phyloP scores from a whole-genome alignment of 345 rosid genomes.

The Camelina sativa region DNA sequence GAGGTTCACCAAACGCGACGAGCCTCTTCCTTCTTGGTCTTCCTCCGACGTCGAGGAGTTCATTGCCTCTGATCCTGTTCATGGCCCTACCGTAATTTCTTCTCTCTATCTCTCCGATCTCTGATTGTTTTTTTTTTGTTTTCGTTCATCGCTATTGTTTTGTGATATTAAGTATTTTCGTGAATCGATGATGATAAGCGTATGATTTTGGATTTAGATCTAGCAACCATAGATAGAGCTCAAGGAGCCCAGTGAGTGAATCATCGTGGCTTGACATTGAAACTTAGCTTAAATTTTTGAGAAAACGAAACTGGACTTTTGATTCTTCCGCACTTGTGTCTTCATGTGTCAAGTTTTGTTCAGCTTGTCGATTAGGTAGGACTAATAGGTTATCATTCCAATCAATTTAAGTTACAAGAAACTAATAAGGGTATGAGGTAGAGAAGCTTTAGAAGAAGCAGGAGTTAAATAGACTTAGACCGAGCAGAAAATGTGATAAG shows the following conservation, averaged over 20 bases:
- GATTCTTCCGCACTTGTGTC: neutral
- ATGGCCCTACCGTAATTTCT: conserved; percentile 71
- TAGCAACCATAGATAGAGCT: neutral
- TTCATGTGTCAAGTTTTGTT: neutral
- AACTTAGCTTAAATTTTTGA: neutral
- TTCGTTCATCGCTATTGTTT: neutral
- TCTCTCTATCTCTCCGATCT: neutral
- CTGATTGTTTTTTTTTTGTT: neutral
- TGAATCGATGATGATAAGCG: too few relatives aligned
- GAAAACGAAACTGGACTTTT: neutral
- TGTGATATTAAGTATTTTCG: neutral
- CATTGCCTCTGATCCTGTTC: conserved; percentile 82
- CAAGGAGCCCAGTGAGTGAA: neutral
- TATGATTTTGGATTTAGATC: conserved; percentile 11
- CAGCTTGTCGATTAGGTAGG: neutral
- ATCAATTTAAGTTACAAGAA: neutral
- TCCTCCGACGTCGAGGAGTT: conserved; percentile 76
- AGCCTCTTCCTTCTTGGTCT: conserved; percentile 82
- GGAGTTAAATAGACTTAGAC: neutral
- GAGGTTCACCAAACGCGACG: conserved; percentile 58
- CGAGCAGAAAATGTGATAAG: neutral
- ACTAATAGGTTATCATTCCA: neutral
- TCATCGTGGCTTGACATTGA: neutral
- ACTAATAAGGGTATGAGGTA: neutral
- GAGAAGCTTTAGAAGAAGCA: neutral